Evolutionary conservation across 2,329 filamentous ascomycete genomes (phyloP).

Genomic region (Coniochaeta pulveracea): DNA sequence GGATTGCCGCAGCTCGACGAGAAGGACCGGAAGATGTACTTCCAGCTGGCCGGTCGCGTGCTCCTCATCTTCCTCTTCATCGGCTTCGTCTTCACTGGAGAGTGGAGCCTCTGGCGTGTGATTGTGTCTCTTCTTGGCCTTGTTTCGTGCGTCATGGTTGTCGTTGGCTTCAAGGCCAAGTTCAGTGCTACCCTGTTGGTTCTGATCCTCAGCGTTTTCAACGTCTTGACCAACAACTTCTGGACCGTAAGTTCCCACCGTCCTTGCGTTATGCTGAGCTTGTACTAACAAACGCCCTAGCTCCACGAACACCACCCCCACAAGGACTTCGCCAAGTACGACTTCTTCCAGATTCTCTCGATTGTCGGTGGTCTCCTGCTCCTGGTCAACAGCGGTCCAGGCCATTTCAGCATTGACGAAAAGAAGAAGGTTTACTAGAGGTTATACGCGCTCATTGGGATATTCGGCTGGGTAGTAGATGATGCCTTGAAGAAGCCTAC

Average conservation of each 20-base stretch:
- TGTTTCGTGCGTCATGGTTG: constrained; percentile 93
- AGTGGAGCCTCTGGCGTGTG: constrained; percentile 85
- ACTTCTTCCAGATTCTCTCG: constrained; percentile 99
- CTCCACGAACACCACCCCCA: constrained; percentile 96
- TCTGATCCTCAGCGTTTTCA: constrained; percentile 91
- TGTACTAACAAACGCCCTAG: constrained; percentile 31
- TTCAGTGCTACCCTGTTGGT: constrained; percentile 94
- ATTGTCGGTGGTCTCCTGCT: constrained; percentile 95
- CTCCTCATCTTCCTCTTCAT: constrained; percentile 96
- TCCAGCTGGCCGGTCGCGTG: constrained; percentile 92
- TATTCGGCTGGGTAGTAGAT: no score
- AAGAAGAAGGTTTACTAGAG: constrained; percentile 99
- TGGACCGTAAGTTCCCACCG: constrained; percentile 71
- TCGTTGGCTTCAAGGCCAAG: constrained; percentile 99
- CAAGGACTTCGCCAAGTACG: constrained; percentile 99
- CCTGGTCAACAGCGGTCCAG: constrained; percentile 96
- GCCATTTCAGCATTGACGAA: constrained; percentile 96
- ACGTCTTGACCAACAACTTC: constrained; percentile 97
- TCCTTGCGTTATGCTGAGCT: constrained; percentile 6
- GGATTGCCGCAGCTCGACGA: constrained; percentile 90
- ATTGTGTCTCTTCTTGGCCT: constrained; percentile 76
- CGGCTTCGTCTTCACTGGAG: constrained; percentile 89
- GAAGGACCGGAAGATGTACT: constrained; percentile 99
- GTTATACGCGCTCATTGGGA: no score
- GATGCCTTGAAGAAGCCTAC: no score